Evolutionary conservation across 2,329 filamentous ascomycete species (phyloP).

Genomic region (Colletotrichum magnum): DNA sequence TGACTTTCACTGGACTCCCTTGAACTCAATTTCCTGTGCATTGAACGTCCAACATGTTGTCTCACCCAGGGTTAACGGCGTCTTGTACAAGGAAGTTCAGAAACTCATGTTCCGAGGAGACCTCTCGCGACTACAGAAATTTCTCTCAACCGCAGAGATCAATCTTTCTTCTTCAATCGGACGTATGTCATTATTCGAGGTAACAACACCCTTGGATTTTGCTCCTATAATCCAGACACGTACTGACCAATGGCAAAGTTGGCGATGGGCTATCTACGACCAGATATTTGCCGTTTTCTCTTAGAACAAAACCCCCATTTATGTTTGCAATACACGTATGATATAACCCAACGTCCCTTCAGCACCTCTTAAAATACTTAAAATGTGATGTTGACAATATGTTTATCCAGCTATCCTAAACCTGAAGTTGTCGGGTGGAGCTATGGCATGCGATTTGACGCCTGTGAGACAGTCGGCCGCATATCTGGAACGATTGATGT

Average conservation of each 20-base stretch:
- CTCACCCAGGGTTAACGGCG: fast-evolving
- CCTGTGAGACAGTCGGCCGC: no score
- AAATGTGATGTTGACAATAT: not conserved
- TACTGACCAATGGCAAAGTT: not conserved
- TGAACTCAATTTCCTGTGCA: not conserved
- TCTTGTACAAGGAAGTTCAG: not conserved
- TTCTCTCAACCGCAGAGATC: not conserved
- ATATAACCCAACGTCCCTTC: not conserved
- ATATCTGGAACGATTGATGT: not conserved
- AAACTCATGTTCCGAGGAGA: not conserved
- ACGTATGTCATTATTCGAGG: constrained; percentile 8
- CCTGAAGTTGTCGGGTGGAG: no score
- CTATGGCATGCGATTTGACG: no score
- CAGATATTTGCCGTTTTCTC: constrained; percentile 20
- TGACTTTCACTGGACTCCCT: not conserved
- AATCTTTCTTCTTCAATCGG: not conserved
- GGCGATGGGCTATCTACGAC: not conserved
- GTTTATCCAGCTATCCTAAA: not conserved
- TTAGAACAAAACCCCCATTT: not conserved
- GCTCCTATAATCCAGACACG: not conserved
- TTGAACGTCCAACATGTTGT: constrained; percentile 11
- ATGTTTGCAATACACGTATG: constrained; percentile 10
- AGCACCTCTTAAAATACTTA: not conserved
- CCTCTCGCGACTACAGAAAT: not conserved
- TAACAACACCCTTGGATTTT: not conserved